These are phyloP conservation scores for Gracilaria caudata DNA, from an alignment of 23 red algal species.

Conservation along the genomic window DNA sequence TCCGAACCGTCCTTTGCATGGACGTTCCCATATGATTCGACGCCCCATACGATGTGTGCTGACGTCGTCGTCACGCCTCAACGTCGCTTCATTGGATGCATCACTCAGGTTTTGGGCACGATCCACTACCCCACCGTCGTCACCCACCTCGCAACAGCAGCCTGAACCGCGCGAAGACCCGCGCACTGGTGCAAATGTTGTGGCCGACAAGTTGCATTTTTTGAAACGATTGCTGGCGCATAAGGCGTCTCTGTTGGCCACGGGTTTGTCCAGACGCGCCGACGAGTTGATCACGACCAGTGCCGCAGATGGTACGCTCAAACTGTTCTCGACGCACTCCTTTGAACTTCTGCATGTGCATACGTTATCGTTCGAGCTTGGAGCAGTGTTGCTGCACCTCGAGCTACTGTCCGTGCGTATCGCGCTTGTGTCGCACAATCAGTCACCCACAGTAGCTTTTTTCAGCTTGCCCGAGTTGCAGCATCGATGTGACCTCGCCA, in stretches of 20 bases:
- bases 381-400: not conserved
- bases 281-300: slow-evolving; percentile 5
- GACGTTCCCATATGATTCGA: slow-evolving; percentile 60
- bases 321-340: slow-evolving; percentile 12
- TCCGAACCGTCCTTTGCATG: slow-evolving; percentile 22
- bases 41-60: slow-evolving; percentile 16
- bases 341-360: slow-evolving; percentile 10
- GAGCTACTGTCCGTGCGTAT: not conserved
- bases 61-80: slow-evolving; percentile 10
- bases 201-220: slow-evolving; percentile 14
- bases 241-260: not conserved
- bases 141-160: not conserved
- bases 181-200: not conserved
- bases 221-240: slow-evolving; percentile 43
- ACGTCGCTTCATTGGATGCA: not conserved
- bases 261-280: not conserved
- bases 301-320: slow-evolving; percentile 15
- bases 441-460: slow-evolving; percentile 1
- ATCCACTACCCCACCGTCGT: not conserved
- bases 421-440: not conserved
- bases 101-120: slow-evolving; percentile 30
- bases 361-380: not conserved
- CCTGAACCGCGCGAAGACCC: not conserved
- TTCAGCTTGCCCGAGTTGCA: not conserved
- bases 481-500: not conserved